Conservation (phyloP, 179 eudicot genomes). For the Vitellaria paradoxa region DNA sequence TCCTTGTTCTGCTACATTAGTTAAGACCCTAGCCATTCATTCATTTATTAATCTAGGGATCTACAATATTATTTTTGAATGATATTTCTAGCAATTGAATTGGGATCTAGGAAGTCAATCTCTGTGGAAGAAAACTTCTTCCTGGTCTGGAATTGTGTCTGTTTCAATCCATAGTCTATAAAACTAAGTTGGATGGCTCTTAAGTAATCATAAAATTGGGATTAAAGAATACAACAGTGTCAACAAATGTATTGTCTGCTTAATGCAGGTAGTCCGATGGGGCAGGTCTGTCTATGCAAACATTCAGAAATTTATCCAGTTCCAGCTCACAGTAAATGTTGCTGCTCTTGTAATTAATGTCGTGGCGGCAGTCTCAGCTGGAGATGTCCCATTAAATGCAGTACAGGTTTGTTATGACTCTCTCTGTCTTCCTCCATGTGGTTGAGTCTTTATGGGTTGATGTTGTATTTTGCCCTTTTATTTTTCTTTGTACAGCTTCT, state of each 20-base stretch:
- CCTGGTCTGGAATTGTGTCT: not conserved
- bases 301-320: slow-evolving; percentile 89
- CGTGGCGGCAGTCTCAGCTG: slow-evolving; percentile 78
- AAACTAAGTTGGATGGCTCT: not conserved
- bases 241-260: not conserved
- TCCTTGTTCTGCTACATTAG: not conserved
- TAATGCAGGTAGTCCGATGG: slow-evolving; percentile 84
- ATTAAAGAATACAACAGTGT: not conserved
- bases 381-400: slow-evolving; percentile 81
- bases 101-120: not conserved
- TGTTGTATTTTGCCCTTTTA: slow-evolving; percentile 12
- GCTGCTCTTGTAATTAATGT: slow-evolving; percentile 85
- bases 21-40: not conserved
- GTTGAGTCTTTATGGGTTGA: not conserved
- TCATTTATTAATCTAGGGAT: not conserved
- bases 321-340: slow-evolving; percentile 90
- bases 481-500: slow-evolving; percentile 50
- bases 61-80: not conserved
- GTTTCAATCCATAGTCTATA: too few relatives aligned
- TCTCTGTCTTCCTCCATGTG: slow-evolving; percentile 9
- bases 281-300: slow-evolving; percentile 94
- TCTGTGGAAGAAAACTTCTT: not conserved
- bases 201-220: not conserved
- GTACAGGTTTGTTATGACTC: slow-evolving; percentile 53
- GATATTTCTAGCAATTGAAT: not conserved